Percentiles rank a stretch among this genome's conserved stretches.
Conservation (phyloP, 106 monocot species). For the Ottelia alismoides region DNA sequence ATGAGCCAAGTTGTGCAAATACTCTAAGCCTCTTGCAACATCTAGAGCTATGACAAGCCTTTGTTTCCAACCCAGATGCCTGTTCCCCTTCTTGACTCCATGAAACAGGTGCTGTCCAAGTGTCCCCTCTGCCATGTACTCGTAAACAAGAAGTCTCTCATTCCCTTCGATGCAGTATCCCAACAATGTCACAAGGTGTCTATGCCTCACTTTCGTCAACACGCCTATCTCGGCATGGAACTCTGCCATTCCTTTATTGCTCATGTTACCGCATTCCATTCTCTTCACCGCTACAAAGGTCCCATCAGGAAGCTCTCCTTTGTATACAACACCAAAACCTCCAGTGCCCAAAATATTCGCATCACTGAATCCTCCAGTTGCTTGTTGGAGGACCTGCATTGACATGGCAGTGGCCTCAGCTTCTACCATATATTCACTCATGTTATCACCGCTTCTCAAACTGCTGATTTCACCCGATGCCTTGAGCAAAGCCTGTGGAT, state of each 20-base stretch:
- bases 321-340: no score
- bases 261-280: not conserved
- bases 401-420: not conserved
- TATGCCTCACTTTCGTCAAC: not conserved
- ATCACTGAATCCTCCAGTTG: no score
- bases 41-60: no score
- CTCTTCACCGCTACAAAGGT: not conserved
- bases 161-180: no score
- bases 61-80: no score
- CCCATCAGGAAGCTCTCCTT: no score
- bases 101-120: not conserved
- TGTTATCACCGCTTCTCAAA: not conserved
- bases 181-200: not conserved
- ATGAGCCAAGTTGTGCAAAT: conserved; percentile 73
- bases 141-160: no score
- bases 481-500: not conserved
- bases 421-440: not conserved
- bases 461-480: not conserved
- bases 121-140: not conserved
- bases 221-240: not conserved
- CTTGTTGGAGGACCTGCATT: not conserved
- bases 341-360: no score
- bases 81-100: conserved; percentile 37
- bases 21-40: no score
- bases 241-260: not conserved